phyloP scores from a whole-genome alignment of 1,284 basidiomycete genomes.

The Takashimella koratensis region DNA sequence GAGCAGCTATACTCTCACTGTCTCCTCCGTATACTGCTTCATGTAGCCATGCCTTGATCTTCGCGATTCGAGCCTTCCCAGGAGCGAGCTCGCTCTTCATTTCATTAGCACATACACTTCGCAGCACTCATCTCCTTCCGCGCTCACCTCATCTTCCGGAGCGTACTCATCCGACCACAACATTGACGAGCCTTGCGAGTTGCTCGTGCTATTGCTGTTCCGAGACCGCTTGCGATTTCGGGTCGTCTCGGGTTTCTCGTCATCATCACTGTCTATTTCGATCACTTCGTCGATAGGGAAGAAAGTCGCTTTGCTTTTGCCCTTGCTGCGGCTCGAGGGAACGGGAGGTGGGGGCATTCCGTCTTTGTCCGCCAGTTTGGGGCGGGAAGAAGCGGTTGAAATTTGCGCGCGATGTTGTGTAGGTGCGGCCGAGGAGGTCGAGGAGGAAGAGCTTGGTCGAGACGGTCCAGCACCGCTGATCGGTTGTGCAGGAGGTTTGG shows the following conservation, averaged over 20 bases:
- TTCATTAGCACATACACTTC: too few relatives aligned
- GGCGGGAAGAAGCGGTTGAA: conserved; percentile 3
- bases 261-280: conserved; percentile 31
- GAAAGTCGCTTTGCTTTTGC: conserved; percentile 30
- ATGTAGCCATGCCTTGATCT: conserved; percentile 76
- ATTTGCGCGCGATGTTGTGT: neutral
- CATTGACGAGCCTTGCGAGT: neutral
- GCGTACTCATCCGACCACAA: conserved; percentile 77
- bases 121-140: neutral
- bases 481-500: too few relatives aligned
- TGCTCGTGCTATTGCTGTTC: conserved; percentile 1
- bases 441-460: conserved; percentile 7
- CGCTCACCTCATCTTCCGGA: conserved; percentile 61
- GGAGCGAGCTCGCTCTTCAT: conserved; percentile 82
- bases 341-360: conserved; percentile 16
- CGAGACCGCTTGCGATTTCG: too few relatives aligned
- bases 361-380: neutral
- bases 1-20: conserved; percentile 40
- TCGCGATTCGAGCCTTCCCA: conserved; percentile 78
- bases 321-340: conserved; percentile 45
- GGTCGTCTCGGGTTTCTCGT: too few relatives aligned
- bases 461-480: too few relatives aligned
- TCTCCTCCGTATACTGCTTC: conserved; percentile 69
- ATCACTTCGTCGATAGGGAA: conserved; percentile 17
- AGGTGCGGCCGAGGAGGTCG: neutral